phyloP scores from a whole-genome alignment of 2,329 filamentous ascomycete genomes.

The Phaeosphaeriaceae sp. region DNA sequence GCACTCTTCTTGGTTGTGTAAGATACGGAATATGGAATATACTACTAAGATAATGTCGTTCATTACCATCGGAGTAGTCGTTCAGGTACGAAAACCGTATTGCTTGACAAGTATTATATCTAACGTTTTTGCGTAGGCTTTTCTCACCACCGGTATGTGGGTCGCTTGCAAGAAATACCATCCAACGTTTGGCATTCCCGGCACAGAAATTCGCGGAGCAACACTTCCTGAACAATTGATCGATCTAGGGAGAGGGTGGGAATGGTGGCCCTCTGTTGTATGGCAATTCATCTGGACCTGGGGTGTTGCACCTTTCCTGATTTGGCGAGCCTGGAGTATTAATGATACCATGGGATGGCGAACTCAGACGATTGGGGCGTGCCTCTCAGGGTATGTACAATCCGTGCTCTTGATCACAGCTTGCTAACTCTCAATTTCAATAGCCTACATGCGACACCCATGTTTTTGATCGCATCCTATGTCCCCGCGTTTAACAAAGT shows the following conservation, averaged over 20 bases:
- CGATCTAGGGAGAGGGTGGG: constrained; percentile 24
- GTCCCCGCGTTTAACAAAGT: constrained; percentile 16
- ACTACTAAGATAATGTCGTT: constrained; percentile 6
- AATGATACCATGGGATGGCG: constrained; percentile 25
- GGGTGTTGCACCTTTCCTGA: constrained; percentile 22
- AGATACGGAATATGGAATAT: constrained; percentile 3
- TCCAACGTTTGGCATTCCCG: constrained; percentile 18
- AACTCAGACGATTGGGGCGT: constrained; percentile 24
- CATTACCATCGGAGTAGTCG: constrained; percentile 6
- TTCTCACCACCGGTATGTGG: constrained; percentile 16
- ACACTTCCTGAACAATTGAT: constrained; percentile 20
- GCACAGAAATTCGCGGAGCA: constrained; percentile 19
- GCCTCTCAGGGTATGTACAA: constrained; percentile 18
- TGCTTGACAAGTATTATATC: not conserved
- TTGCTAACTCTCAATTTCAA: not conserved
- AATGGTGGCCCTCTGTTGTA: constrained; percentile 26
- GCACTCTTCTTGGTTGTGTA: constrained; percentile 4
- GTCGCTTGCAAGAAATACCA: constrained; percentile 24
- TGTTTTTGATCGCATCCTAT: constrained; percentile 27
- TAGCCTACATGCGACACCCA: constrained; percentile 26
- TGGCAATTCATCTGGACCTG: constrained; percentile 30
- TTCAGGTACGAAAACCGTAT: not conserved
- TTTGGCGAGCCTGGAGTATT: constrained; percentile 21
- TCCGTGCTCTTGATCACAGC: not conserved
- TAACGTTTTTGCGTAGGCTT: constrained; percentile 5